phyloP scores from a whole-genome alignment of 495 filamentous ascomycete species.

The Podospora pseudoanserina region DNA sequence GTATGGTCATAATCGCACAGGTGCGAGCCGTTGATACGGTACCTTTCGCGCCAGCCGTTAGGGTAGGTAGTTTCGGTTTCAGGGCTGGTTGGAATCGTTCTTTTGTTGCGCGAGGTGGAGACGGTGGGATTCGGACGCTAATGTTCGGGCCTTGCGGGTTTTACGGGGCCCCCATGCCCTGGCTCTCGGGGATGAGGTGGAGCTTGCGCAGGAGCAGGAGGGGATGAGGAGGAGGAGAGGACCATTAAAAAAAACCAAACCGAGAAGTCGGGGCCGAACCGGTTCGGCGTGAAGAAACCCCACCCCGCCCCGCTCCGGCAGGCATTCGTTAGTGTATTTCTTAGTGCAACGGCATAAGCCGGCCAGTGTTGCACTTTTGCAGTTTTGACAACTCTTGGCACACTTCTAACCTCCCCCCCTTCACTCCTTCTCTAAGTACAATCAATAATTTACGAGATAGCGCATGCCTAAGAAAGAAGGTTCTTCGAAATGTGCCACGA shows the following conservation, averaged over 20 bases:
- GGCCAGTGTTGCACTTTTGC: background rate
- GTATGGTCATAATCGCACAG: background rate
- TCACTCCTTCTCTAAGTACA: background rate
- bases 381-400: background rate
- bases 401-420: background rate
- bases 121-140: background rate
- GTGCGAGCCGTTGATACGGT: background rate
- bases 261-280: background rate
- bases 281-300: background rate
- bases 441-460: background rate
- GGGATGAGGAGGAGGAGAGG: no score
- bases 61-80: background rate
- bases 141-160: background rate
- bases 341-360: background rate
- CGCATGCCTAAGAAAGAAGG: background rate
- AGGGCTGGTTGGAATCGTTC: background rate
- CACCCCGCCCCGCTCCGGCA: background rate
- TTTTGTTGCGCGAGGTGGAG: slow-evolving; percentile 10
- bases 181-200: background rate
- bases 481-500: background rate
- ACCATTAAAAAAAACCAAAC: no score
- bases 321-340: background rate
- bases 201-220: background rate
- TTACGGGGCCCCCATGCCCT: background rate
- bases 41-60: background rate